phyloP scores from a whole-genome alignment of 495 filamentous ascomycete species.

The Podospora conica region DNA sequence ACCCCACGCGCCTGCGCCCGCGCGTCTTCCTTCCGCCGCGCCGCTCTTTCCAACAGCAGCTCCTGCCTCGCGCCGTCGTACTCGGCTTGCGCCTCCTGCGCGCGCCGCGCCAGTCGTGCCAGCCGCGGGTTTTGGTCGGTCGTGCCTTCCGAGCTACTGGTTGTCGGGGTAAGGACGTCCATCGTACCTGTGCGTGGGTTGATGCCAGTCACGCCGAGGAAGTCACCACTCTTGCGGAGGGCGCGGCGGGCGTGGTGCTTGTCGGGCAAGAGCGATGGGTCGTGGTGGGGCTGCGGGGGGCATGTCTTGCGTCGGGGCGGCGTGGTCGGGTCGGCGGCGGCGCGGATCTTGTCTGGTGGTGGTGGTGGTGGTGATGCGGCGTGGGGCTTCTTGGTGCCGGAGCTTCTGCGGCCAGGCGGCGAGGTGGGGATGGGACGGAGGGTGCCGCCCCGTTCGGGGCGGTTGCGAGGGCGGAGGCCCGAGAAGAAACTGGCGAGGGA shows the following conservation, averaged over 20 bases:
- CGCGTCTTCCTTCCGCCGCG: constrained; percentile 30
- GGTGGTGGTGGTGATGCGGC: not conserved
- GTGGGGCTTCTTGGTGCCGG: not conserved
- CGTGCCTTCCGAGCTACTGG: constrained; percentile 24
- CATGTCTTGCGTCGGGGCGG: not conserved
- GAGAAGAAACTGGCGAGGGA: constrained; percentile 27
- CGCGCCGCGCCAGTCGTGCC: constrained; percentile 25
- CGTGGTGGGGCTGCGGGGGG: not conserved
- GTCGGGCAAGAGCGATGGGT: constrained; percentile 29
- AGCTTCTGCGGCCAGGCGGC: not conserved
- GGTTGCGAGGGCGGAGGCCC: constrained; percentile 33
- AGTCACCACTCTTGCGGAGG: constrained; percentile 45
- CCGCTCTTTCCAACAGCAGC: constrained; percentile 27
- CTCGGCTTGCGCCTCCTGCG: constrained; percentile 23
- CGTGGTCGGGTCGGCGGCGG: not conserved
- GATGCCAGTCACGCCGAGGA: constrained; percentile 48
- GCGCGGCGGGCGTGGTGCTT: constrained; percentile 34
- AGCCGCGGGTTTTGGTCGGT: constrained; percentile 18
- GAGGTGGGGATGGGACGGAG: not conserved
- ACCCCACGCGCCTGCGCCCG: constrained; percentile 28
- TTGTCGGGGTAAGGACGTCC: constrained; percentile 41
- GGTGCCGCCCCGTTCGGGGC: constrained; percentile 41
- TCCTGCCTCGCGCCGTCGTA: constrained; percentile 27
- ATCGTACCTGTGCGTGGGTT: constrained; percentile 48
- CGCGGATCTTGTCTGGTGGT: not conserved